Evolutionary conservation across 495 filamentous ascomycete genomes (phyloP), one percentile per base, ranked within the genome.

Genomic region (Glarea lozoyensis): DNA sequence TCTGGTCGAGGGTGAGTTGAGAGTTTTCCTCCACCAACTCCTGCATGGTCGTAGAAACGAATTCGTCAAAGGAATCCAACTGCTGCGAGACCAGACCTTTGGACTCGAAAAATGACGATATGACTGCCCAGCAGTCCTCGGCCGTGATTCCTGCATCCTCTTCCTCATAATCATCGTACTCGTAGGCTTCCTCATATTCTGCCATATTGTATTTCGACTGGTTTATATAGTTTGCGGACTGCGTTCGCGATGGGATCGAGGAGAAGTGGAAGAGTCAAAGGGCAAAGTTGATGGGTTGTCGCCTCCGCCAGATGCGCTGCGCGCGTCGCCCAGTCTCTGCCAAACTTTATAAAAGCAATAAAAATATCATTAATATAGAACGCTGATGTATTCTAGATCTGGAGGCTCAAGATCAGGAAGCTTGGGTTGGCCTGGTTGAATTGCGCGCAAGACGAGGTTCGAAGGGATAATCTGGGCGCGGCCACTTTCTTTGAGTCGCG

Each of bases 31-130:
- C 78, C 19, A 97, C 79, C 41, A 97, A 73, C 48, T 94, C 85
- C 51, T 94, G 86, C 67, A 97, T 89, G 0, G 92, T 95, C 2
- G 82, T 86, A 24, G 77, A 75, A 36, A 90, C 83, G 57, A 99
- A 99, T 57, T 96, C 88, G 66, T 99, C 85, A 69, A 94, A 99
- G 2, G 92, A 99, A 60, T 97, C 89, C 45, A 97, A 75, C 66
- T 99, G 92, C 60, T 97, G 93, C 2, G 93, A 94, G 10, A 97
- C 93, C 16, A 99, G 75, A 54, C 93, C 90, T 65, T 96, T 96
- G 34, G 70, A 68, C 46, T 95, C 87, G 66, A 99, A 97, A 68
- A 96, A 97, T 1, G 93, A 82, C 20, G 83, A 84, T 58, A 99
- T 95, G 55, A 97, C 93, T 34, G 82, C 82, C 92, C 92, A 99